Percentiles rank a stretch among this genome's conserved stretches.
These are phyloP conservation scores for Dioscorea cayenensis DNA, from an alignment of 116 monocot species.

Conservation along the genomic window DNA sequence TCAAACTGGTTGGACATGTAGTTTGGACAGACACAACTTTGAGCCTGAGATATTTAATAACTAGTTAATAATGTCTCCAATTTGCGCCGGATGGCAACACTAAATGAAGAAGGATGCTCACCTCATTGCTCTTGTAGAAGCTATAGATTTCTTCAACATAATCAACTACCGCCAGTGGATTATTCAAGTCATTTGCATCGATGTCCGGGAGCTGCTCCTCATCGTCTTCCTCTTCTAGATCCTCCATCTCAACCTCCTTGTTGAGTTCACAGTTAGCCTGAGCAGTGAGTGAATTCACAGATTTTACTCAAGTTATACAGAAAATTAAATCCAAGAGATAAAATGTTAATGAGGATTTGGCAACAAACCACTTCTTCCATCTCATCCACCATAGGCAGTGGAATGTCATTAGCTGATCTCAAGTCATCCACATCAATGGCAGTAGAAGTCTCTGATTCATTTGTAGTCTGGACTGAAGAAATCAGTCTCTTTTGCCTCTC, in stretches of 20 bases:
- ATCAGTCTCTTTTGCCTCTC: constrained; percentile 23
- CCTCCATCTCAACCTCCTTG: constrained; percentile 83
- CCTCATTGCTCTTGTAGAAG: constrained; percentile 66
- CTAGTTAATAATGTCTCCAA: too few relatives aligned
- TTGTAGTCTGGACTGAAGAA: constrained; percentile 3
- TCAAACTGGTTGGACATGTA: constrained; percentile 81
- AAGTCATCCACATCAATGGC: constrained; percentile 41
- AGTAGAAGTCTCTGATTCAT: constrained; percentile 7
- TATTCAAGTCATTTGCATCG: constrained; percentile 50
- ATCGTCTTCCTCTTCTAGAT: constrained; percentile 23
- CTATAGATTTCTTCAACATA: constrained; percentile 74
- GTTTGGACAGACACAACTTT: constrained; percentile 48
- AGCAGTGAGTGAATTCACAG: background rate
- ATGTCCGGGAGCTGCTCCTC: constrained; percentile 36
- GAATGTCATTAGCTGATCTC: constrained; percentile 26
- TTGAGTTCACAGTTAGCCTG: constrained; percentile 41
- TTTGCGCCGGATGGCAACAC: too few relatives aligned
- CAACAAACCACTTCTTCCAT: constrained; percentile 46
- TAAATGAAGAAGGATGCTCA: constrained; percentile 6
- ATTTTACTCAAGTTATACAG: background rate
- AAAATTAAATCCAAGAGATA: too few relatives aligned
- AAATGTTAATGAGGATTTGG: too few relatives aligned
- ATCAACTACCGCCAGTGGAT: constrained; percentile 74
- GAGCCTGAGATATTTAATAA: constrained; percentile 17
- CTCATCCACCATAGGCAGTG: constrained; percentile 49